A percentile compares a stretch with the other conserved stretches of the same genome.
Evolutionary conservation across 1,284 basidiomycete genomes (phyloP).

Genomic region (Heimioporus retisporus): DNA sequence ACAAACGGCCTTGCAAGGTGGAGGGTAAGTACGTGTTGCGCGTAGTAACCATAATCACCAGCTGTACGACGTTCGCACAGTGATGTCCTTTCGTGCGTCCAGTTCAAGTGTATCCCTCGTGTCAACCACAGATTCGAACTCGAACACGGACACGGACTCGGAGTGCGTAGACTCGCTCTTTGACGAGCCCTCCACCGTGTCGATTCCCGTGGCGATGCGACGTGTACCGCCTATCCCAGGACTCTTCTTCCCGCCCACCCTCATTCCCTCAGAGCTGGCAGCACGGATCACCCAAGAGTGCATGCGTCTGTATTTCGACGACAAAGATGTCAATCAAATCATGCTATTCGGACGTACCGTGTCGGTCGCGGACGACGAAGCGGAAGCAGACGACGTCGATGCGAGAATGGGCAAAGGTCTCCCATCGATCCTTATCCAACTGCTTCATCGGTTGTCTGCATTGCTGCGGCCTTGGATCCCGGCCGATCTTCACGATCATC

Average conservation of each 20-base stretch:
- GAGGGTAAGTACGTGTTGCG: conserved; percentile 9
- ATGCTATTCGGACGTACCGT: conserved; percentile 78
- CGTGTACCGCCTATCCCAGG: conserved; percentile 68
- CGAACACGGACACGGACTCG: conserved; percentile 26
- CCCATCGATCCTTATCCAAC: conserved; percentile 62
- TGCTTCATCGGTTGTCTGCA: conserved; percentile 62
- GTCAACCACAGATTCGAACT: neutral
- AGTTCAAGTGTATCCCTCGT: conserved; percentile 5
- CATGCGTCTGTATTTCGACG: conserved; percentile 66
- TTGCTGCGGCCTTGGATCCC: conserved; percentile 62
- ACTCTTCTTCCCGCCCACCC: conserved; percentile 63
- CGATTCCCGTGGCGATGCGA: conserved; percentile 36
- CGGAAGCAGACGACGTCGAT: conserved; percentile 29
- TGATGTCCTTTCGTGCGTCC: conserved; percentile 24
- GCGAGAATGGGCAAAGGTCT: conserved; percentile 51
- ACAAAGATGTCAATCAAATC: conserved; percentile 68
- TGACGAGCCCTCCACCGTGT: conserved; percentile 41
- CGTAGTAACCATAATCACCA: too few relatives aligned
- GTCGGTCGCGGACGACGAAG: conserved; percentile 19
- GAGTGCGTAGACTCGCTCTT: conserved; percentile 54
- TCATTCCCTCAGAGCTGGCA: conserved; percentile 61
- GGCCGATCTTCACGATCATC: conserved; percentile 55
- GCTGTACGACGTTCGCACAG: neutral
- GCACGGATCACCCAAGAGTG: conserved; percentile 62
- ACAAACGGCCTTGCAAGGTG: neutral